Base-by-base conservation (phyloP, 768 basidiomycete genomes). In the Pulveroboletus frians region DNA sequence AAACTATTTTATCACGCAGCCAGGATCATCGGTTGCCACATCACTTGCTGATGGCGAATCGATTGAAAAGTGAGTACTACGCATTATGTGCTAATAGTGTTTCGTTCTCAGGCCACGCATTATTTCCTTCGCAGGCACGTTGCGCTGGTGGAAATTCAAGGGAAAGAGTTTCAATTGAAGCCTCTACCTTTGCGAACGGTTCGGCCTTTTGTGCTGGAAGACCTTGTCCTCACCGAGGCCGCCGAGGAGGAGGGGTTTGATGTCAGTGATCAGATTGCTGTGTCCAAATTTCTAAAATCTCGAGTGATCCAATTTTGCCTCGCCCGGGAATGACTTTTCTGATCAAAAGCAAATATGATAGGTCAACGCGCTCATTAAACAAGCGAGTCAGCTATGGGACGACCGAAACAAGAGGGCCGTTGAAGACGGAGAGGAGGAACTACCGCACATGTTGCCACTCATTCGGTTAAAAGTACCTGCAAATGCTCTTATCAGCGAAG, bases 11-110 rank as follows among this genome's bases (percentile, higher is more conserved):
- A 92, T 99, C 60, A 80, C 85, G 2, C 96, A 99, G 67, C 96
- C 96, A 4, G 96, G 96, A 2, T 94, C 92, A 0, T 90, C 88
- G 0, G 84, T 99, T 3, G 96, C 96, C 1, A 99, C 96, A 1
- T 92, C 89, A 29, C 73, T 99, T 18, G 88, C 93, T 1, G 90
- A 94, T 46, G 96, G 96, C 2, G 96, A 99, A 68, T 75, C 94
- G 0, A 71, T 92, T 13, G 84, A 89, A 63, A 99, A 99, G 93
- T 96, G 50, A 50, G 64, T 50, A 15, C 29, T 49, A 2, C 29
- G 15, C 6, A 37, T 39, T 29, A 29, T 39, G 17, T 46, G 26
- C 42, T 59, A 2, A 36, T 5, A 14, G 23, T 8, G 3, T 38
- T 9, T 29, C 32, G 20, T 42, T 18, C 53, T 51, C 29, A 41